Evolutionary conservation across 1,284 basidiomycete species (phyloP), one percentile per base, ranked within the genome.

Genomic region (Thecaphora thlaspeos): DNA sequence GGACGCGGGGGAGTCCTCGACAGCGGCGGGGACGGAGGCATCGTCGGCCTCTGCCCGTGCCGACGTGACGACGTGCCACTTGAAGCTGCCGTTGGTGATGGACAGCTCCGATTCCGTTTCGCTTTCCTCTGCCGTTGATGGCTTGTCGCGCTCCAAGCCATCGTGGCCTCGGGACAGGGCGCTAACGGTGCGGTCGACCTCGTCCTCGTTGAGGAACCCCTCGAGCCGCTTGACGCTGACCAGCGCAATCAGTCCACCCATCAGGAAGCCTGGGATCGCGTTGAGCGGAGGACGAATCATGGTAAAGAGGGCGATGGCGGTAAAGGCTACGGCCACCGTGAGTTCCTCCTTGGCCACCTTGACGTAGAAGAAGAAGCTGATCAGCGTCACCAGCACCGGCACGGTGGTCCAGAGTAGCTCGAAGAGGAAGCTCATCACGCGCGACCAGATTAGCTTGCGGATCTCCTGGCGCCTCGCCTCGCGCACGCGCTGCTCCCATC

Each of bases 181-280:
- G 28, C 61, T 59, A 37, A 63, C 48, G 3, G 52, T 45, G 18
- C 51, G 48, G 10, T 63, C 61, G 12, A 90, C 87, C 77, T 94
- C 91, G 39, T 89, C 88, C 77, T 93, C 90, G 11, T 82, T 82
- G 9, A 94, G 83, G 78, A 88, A 95, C 1, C 84, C 85, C 22
- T 88, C 83, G 48, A 95, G 89, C 46, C 91, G 87, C 47, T 89
- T 83, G 18, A 93, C 76, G 1, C 89, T 85, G 4, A 94, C 88
- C 24, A 85, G 81, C 0, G 88, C 61, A 23, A 63, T 63, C 26
- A 63, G 44, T 11, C 61, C 61, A 3, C 61, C 61, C 61, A 63
- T 63, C 43, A 63, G 36, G 46, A 63, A 63, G 43, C 61, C 84
- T 82, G 91, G 77, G 10, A 81, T 61, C 5, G 75, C 54, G 37